Evolutionary conservation across 2,329 filamentous ascomycete genomes (phyloP).

Genomic region (Malbranchea zuffiana): DNA sequence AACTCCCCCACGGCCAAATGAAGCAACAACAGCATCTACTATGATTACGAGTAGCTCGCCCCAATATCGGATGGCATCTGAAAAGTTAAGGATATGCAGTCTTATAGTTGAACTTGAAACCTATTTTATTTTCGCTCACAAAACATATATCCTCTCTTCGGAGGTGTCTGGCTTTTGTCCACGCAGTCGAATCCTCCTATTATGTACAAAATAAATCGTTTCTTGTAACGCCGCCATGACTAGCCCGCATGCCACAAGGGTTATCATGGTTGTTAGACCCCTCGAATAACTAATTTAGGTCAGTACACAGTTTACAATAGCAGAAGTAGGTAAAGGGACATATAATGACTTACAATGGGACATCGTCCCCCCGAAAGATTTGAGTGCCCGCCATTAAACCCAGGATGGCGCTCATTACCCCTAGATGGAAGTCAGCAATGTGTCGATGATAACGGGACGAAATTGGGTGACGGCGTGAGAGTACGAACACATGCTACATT

Average conservation of each 20-base stretch:
- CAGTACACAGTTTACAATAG: background rate
- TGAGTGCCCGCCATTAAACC: slow-evolving; percentile 44
- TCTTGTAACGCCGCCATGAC: slow-evolving; percentile 33
- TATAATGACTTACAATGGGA: slow-evolving; percentile 27
- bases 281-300: slow-evolving; percentile 30
- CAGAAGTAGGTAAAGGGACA: background rate
- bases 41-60: too few species aligned
- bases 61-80: too few species aligned
- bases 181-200: slow-evolving; percentile 26
- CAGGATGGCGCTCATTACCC: slow-evolving; percentile 43
- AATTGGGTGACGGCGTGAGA: background rate
- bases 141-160: too few species aligned
- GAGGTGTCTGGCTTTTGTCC: too few species aligned
- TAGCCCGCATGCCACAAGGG: slow-evolving; percentile 35
- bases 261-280: slow-evolving; percentile 38
- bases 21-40: too few species aligned
- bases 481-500: slow-evolving; percentile 10
- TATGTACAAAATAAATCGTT: slow-evolving; percentile 31
- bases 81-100: too few species aligned
- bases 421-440: too few species aligned
- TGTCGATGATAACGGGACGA: slow-evolving; percentile 20
- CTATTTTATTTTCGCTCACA: too few species aligned
- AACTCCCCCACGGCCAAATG: too few species aligned
- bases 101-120: too few species aligned
- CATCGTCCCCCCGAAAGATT: slow-evolving; percentile 37